Conservation (phyloP, 2,329 filamentous ascomycete species). For the Aureobasidium melanogenum region DNA sequence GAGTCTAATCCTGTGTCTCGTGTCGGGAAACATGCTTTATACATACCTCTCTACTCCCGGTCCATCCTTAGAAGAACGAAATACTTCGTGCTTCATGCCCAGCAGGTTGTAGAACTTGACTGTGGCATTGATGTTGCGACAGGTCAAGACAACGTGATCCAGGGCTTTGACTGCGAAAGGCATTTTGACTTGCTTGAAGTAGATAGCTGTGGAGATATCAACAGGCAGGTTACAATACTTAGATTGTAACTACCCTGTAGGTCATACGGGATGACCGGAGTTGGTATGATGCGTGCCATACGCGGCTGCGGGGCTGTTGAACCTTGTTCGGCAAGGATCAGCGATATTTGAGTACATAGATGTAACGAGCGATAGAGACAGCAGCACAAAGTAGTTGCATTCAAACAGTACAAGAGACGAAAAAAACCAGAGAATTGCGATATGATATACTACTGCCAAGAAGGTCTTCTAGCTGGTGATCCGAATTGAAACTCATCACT, state of each 20-base stretch:
- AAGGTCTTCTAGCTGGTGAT: not conserved
- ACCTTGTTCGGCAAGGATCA: not conserved
- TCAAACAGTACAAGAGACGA: not conserved
- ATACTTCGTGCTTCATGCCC: slow-evolving; percentile 49
- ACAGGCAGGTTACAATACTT: not conserved
- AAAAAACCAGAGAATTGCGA: not conserved
- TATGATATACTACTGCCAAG: not conserved
- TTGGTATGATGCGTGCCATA: not conserved
- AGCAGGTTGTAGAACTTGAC: slow-evolving; percentile 48
- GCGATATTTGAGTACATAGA: not conserved
- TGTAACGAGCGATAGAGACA: not conserved
- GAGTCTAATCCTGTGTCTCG: too few relatives aligned
- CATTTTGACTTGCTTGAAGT: slow-evolving; percentile 33
- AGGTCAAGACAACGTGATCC: slow-evolving; percentile 55
- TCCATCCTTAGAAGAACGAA: slow-evolving; percentile 29
- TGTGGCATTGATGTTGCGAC: slow-evolving; percentile 41
- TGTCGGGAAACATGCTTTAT: not conserved
- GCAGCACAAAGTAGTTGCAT: too few relatives aligned
- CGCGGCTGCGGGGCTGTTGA: not conserved
- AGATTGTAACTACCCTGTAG: not conserved
- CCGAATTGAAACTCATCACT: not conserved
- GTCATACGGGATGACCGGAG: not conserved
- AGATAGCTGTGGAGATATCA: slow-evolving; percentile 41
- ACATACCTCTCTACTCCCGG: slow-evolving; percentile 11
- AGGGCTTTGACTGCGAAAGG: slow-evolving; percentile 33